Conservation (phyloP, 2,329 filamentous ascomycete species). For the Leptodontidium sp. region DNA sequence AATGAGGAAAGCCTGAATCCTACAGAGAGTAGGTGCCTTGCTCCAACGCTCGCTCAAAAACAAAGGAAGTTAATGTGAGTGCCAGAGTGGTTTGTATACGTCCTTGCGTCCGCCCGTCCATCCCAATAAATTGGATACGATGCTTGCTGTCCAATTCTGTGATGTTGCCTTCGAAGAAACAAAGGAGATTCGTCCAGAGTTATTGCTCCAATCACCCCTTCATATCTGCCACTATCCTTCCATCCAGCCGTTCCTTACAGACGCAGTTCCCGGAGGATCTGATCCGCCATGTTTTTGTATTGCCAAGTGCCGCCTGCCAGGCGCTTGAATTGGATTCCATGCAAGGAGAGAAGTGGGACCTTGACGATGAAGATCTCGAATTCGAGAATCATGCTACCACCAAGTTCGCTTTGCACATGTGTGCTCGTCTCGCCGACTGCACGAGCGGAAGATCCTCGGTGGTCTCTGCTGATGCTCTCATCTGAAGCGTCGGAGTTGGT, state of each 20-base stretch:
- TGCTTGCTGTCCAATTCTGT: constrained; percentile 24
- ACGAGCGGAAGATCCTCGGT: constrained; percentile 60
- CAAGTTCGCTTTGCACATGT: constrained; percentile 88
- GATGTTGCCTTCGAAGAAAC: constrained; percentile 21
- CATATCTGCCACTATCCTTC: constrained; percentile 1
- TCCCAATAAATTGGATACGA: constrained; percentile 19
- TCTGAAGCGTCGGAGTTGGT: constrained; percentile 89
- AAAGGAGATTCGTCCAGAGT: constrained; percentile 35
- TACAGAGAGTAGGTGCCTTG: constrained; percentile 15
- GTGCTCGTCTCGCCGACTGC: constrained; percentile 89
- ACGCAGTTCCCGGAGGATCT: constrained; percentile 86
- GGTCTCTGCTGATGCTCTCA: constrained; percentile 70
- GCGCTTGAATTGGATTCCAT: constrained; percentile 98
- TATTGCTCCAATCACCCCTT: constrained; percentile 14
- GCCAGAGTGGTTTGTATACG: constrained; percentile 11
- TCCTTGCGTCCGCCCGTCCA: neutral
- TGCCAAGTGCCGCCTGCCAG: constrained; percentile 96
- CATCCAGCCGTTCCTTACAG: constrained; percentile 57
- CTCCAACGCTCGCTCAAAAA: constrained; percentile 19
- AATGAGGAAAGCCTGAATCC: constrained; percentile 16
- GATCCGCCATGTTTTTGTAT: constrained; percentile 98
- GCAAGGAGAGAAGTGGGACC: constrained; percentile 88
- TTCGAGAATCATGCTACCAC: constrained; percentile 81
- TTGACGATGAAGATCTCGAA: constrained; percentile 99
- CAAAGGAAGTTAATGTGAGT: constrained; percentile 17